Evolutionary conservation across 257 asterid species (phyloP).

Genomic region (Knoxia roxburghii): DNA sequence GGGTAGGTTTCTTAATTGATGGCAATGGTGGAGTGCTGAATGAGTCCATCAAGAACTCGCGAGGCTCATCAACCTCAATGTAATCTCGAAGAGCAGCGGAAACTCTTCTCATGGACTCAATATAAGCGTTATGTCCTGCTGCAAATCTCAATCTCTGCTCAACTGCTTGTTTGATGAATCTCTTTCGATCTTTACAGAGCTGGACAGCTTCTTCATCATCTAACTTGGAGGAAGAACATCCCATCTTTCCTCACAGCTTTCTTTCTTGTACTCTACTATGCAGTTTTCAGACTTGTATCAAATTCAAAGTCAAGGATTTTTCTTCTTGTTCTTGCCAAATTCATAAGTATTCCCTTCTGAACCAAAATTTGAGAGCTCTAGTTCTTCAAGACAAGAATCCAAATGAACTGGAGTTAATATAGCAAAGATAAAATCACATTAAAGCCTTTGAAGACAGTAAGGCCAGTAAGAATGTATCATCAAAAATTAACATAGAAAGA

Average conservation of each 20-base stretch:
- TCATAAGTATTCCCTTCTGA: constrained; percentile 33
- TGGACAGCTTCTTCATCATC: constrained; percentile 88
- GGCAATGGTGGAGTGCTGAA: constrained; percentile 43
- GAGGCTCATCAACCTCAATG: constrained; percentile 76
- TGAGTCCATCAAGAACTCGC: constrained; percentile 58
- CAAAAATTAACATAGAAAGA: no score
- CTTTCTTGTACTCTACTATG: constrained; percentile 19
- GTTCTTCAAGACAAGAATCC: constrained; percentile 16
- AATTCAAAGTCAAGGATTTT: constrained; percentile 32
- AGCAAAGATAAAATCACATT: constrained; percentile 18
- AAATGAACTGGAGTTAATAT: constrained; percentile 9
- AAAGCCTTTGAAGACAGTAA: constrained; percentile 1
- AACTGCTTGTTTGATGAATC: constrained; percentile 83
- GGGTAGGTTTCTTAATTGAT: constrained; percentile 44
- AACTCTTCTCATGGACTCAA: constrained; percentile 75
- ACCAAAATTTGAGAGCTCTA: constrained; percentile 3
- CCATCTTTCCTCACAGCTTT: constrained; percentile 47
- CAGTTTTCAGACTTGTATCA: constrained; percentile 46
- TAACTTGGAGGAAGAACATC: constrained; percentile 89
- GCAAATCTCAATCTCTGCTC: constrained; percentile 71
- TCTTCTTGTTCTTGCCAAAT: constrained; percentile 40
- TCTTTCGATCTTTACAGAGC: constrained; percentile 87
- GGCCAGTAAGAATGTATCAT: constrained; percentile 2
- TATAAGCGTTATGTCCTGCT: constrained; percentile 77
- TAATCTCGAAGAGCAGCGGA: constrained; percentile 87